Percentiles rank a stretch among this genome's conserved stretches.
phyloP scores from a whole-genome alignment of 345 rosid genomes.

The Euphorbia tirucalli region DNA sequence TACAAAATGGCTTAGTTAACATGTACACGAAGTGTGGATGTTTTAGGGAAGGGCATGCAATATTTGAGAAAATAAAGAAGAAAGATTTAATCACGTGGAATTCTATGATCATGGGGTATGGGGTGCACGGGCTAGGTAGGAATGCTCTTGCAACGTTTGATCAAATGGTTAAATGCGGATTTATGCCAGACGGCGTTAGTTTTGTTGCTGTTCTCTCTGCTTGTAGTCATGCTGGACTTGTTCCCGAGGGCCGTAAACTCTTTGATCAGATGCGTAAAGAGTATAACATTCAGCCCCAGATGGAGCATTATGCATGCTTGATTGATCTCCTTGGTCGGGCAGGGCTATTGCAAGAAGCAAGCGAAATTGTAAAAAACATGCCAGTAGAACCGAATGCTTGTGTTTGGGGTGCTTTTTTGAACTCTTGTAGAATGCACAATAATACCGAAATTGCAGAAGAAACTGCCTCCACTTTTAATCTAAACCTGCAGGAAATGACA shows the following conservation, averaged over 20 bases:
- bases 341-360: constrained; percentile 60
- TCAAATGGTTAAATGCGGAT: constrained; percentile 48
- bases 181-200: constrained; percentile 55
- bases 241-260: constrained; percentile 45
- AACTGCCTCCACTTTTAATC: constrained; percentile 40
- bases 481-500: constrained; percentile 29
- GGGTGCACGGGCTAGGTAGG: constrained; percentile 59
- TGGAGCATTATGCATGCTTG: constrained; percentile 70
- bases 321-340: constrained; percentile 75
- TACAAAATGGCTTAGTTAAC: constrained; percentile 60
- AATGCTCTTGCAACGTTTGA: constrained; percentile 49
- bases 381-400: constrained; percentile 58
- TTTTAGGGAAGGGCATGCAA: constrained; percentile 38
- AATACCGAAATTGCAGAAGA: constrained; percentile 42
- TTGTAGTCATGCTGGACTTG: constrained; percentile 74
- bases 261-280: constrained; percentile 41
- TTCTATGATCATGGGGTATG: constrained; percentile 62
- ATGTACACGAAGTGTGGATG: constrained; percentile 75
- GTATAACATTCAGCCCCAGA: constrained; percentile 47
- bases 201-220: constrained; percentile 76
- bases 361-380: constrained; percentile 53
- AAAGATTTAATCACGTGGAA: constrained; percentile 65
- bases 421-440: constrained; percentile 69
- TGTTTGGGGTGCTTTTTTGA: constrained; percentile 70
- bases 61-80: constrained; percentile 43